These are phyloP conservation scores for Beauveria bassiana DNA, from an alignment of 2,329 filamentous ascomycete species.

Conservation along the genomic window DNA sequence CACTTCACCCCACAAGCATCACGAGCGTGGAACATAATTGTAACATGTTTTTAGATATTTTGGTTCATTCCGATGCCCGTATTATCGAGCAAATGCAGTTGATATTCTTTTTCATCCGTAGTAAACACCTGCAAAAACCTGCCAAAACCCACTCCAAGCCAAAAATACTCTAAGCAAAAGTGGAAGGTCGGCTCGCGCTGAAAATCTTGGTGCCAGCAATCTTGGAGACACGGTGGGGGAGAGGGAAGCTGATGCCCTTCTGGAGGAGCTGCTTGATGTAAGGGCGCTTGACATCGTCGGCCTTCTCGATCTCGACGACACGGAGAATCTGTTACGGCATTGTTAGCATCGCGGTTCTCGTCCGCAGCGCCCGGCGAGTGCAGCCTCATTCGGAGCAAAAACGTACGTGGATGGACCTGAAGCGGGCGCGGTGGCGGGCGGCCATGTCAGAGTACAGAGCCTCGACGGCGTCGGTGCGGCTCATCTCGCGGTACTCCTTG, in stretches of 20 bases:
- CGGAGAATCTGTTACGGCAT: conserved; percentile 70
- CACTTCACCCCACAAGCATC: background rate
- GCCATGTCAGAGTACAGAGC: conserved; percentile 99
- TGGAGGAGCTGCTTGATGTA: conserved; percentile 98
- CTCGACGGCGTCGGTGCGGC: conserved; percentile 89
- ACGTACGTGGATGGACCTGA: conserved; percentile 97
- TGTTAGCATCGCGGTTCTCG: background rate
- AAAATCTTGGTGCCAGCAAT: conserved; percentile 83
- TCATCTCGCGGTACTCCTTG: conserved; percentile 99
- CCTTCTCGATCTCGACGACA: conserved; percentile 95
- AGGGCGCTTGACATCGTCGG: conserved; percentile 88
- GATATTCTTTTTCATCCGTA: conserved; percentile 53
- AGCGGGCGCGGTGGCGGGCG: conserved; percentile 91
- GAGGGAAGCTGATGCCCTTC: conserved; percentile 96
- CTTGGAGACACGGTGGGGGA: conserved; percentile 91
- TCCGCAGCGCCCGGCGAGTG: background rate
- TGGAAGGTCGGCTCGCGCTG: conserved; percentile 85
- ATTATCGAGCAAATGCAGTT: conserved; percentile 49
- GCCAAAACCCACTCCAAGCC: conserved; percentile 43
- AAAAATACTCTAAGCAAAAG: conserved; percentile 80
- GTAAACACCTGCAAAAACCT: conserved; percentile 54
- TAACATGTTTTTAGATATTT: conserved; percentile 14
- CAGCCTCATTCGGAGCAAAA: background rate
- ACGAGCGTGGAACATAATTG: background rate
- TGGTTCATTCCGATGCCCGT: conserved; percentile 39